These are phyloP conservation scores for Pestalotiopsis sp. DNA, from an alignment of 2,329 filamentous ascomycete species.

Conservation along the genomic window DNA sequence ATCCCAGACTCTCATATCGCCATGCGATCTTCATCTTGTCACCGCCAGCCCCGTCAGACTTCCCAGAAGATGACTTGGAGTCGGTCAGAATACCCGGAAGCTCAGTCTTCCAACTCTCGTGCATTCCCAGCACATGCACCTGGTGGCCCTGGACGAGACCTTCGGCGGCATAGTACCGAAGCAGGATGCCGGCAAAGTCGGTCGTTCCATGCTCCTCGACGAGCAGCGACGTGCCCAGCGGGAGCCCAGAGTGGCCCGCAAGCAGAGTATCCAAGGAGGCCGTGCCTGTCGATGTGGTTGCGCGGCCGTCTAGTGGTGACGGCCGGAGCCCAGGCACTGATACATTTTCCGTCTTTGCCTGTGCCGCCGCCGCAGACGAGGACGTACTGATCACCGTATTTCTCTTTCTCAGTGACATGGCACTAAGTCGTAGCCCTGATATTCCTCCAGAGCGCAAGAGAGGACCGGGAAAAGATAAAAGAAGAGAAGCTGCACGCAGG, in stretches of 20 bases:
- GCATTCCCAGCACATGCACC: constrained; percentile 80
- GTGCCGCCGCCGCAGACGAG: constrained; percentile 28
- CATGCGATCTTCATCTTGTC: constrained; percentile 99
- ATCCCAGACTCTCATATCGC: constrained; percentile 86
- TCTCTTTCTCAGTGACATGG: constrained; percentile 61
- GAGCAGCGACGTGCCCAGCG: constrained; percentile 77
- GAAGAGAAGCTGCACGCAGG: background rate
- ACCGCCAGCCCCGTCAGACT: constrained; percentile 40
- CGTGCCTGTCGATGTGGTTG: constrained; percentile 89
- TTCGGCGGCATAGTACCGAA: constrained; percentile 90
- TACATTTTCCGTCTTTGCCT: constrained; percentile 35
- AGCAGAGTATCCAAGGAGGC: constrained; percentile 81
- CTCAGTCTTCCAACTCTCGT: constrained; percentile 78
- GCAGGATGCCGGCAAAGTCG: constrained; percentile 82
- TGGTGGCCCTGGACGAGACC: constrained; percentile 88
- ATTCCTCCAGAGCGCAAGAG: background rate
- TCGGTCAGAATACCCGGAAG: constrained; percentile 69
- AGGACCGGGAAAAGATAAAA: background rate
- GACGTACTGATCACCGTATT: constrained; percentile 51
- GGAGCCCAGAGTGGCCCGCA: constrained; percentile 82
- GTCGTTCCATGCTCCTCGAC: constrained; percentile 90
- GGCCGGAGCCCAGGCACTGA: constrained; percentile 64
- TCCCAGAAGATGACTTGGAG: constrained; percentile 35
- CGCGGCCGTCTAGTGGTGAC: constrained; percentile 83
- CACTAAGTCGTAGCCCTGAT: background rate